Evolutionary conservation across 495 filamentous ascomycete genomes (phyloP).

Genomic region (Xylaria cubensis): DNA sequence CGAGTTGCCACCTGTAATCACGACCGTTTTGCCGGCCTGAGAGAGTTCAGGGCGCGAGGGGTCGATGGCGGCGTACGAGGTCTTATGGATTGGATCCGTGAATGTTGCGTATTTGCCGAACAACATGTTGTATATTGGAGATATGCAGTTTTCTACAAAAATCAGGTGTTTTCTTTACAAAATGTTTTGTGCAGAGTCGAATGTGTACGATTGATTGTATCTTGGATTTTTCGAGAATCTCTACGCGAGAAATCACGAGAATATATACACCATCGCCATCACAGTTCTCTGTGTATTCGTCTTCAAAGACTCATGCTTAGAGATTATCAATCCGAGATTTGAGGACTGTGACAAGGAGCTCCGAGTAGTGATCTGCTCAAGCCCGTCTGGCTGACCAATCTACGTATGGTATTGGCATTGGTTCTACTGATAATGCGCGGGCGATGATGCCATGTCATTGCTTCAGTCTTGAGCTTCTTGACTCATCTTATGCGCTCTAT

Average conservation of each 20-base stretch:
- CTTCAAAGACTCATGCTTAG: neutral
- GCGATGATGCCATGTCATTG: neutral
- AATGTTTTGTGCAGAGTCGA: neutral
- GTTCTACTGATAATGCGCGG: neutral
- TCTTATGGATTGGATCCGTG: conserved; percentile 41
- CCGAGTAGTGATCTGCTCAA: neutral
- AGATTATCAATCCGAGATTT: neutral
- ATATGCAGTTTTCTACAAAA: neutral
- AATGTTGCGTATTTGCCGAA: conserved; percentile 24
- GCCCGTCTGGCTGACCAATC: neutral
- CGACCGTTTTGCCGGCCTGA: conserved; percentile 51
- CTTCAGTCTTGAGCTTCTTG: neutral
- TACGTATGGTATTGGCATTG: neutral
- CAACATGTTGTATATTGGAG: neutral
- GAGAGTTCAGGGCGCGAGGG: conserved; percentile 53
- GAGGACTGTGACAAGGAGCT: neutral
- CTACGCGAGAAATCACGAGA: neutral
- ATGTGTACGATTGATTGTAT: neutral
- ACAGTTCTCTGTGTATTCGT: neutral
- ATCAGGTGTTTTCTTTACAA: neutral
- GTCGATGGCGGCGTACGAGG: conserved; percentile 47
- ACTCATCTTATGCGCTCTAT: neutral
- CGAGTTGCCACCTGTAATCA: conserved; percentile 54
- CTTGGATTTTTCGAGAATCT: neutral
- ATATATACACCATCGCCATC: neutral